These are phyloP conservation scores for Ophiostoma angusticollis DNA, from an alignment of 2,329 filamentous ascomycete species.

Conservation along the genomic window DNA sequence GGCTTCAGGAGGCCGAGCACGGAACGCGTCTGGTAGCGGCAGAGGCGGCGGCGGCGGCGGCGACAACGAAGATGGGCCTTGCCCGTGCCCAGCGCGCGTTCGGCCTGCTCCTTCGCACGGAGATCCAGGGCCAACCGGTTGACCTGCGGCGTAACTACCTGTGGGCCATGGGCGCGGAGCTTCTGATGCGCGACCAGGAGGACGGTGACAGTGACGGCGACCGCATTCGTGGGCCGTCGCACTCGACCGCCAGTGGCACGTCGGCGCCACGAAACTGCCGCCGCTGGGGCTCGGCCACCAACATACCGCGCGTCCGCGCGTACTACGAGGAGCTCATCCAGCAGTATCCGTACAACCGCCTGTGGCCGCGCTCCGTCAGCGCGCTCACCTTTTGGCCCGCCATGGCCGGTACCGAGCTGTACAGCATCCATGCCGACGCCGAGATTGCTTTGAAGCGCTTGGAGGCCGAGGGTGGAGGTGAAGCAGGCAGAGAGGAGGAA, in stretches of 20 bases:
- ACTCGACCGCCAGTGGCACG: not conserved
- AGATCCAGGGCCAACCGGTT: conserved; percentile 39
- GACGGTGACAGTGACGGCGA: conserved; percentile 10
- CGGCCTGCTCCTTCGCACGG: conserved; percentile 52
- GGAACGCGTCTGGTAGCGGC: not conserved
- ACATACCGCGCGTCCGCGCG: conserved; percentile 30
- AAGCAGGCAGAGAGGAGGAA: not conserved
- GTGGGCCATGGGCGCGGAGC: conserved; percentile 78
- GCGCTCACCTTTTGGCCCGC: conserved; percentile 70
- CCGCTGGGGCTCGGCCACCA: conserved; percentile 32
- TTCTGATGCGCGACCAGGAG: conserved; percentile 54
- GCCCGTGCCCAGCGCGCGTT: conserved; percentile 61
- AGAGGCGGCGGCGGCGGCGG: conserved; percentile 40
- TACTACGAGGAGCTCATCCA: conserved; percentile 73
- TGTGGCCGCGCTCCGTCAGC: conserved; percentile 44
- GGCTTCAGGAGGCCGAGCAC: conserved; percentile 37
- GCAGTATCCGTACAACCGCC: conserved; percentile 58
- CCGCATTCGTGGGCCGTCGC: too few relatives aligned
- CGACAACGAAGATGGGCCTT: conserved; percentile 26
- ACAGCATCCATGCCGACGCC: conserved; percentile 53
- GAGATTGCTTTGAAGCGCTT: conserved; percentile 29
- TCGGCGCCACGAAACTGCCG: not conserved
- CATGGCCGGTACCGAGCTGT: conserved; percentile 71
- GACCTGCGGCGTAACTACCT: conserved; percentile 57
- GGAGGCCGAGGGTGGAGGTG: conserved; percentile 13